Evolutionary conservation across 1,139 yeast species (phyloP).

Genomic region (Suzukiozyma palmioleophila): DNA sequence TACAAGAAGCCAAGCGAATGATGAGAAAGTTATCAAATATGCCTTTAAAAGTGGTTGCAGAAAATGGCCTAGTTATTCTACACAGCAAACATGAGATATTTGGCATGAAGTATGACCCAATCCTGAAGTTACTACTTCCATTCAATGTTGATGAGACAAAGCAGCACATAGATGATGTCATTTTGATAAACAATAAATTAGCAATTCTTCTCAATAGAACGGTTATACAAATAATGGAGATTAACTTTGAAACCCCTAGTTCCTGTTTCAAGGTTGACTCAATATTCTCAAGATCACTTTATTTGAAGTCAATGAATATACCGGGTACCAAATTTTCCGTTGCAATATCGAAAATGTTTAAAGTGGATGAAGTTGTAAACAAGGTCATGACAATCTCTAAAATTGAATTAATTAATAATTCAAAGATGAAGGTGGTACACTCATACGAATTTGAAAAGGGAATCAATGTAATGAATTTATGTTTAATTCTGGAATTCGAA

Average conservation of each 20-base stretch:
- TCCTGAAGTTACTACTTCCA: neutral
- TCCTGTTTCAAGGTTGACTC: conserved; percentile 4
- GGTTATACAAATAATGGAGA: conserved; percentile 1
- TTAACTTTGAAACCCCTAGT: neutral
- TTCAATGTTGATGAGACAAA: conserved; percentile 2
- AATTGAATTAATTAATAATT: conserved; percentile 16
- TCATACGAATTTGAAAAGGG: conserved; percentile 9
- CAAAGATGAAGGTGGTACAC: conserved; percentile 11
- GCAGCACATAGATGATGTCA: neutral
- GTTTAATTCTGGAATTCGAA: conserved; percentile 6
- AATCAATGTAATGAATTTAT: conserved; percentile 19
- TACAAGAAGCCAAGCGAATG: neutral
- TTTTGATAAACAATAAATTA: neutral
- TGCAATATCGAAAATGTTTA: conserved; percentile 12
- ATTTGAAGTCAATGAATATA: conserved; percentile 13
- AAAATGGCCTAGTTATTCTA: neutral
- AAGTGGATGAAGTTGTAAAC: conserved; percentile 5
- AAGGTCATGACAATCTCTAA: conserved; percentile 11
- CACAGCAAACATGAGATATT: conserved; percentile 1
- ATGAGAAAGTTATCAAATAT: neutral
- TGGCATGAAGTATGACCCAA: conserved; percentile 1
- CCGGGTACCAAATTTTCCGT: conserved; percentile 12
- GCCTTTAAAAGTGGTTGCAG: neutral
- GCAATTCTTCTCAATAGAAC: neutral
- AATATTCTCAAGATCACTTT: conserved; percentile 14